phyloP scores from a whole-genome alignment of 1,284 basidiomycete genomes.

The Flammula alnicola region DNA sequence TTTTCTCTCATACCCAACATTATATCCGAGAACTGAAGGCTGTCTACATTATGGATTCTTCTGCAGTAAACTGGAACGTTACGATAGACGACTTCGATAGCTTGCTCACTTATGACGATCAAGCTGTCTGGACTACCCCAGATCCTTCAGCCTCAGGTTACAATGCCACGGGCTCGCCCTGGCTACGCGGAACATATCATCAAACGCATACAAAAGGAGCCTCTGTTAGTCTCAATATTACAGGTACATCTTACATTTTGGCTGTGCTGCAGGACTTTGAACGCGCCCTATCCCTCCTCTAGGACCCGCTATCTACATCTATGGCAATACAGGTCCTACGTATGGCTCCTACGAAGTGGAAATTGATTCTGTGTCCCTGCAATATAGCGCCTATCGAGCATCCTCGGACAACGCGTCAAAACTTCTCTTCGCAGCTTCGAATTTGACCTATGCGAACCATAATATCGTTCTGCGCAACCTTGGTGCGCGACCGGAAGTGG shows the following conservation, averaged over 20 bases:
- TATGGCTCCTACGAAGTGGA: slow-evolving; percentile 44
- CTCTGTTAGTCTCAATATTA: slow-evolving; percentile 42
- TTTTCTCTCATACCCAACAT: too few relatives aligned
- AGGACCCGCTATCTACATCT: slow-evolving; percentile 46
- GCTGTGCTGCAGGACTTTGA: too few relatives aligned
- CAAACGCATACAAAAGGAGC: slow-evolving; percentile 38
- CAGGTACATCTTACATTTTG: slow-evolving; percentile 40
- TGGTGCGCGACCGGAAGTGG: slow-evolving; percentile 31
- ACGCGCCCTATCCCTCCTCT: too few relatives aligned
- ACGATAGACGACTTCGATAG: slow-evolving; percentile 50
- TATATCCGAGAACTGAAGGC: not conserved
- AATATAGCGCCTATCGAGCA: slow-evolving; percentile 28
- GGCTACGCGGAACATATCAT: slow-evolving; percentile 46
- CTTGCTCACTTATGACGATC: slow-evolving; percentile 40
- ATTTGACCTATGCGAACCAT: slow-evolving; percentile 42
- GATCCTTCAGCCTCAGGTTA: slow-evolving; percentile 44
- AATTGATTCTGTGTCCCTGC: slow-evolving; percentile 35
- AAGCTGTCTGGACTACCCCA: slow-evolving; percentile 43
- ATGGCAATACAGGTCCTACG: slow-evolving; percentile 41
- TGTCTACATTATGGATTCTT: slow-evolving; percentile 39
- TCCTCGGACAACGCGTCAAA: slow-evolving; percentile 33
- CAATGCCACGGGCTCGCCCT: slow-evolving; percentile 35
- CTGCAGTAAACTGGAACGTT: slow-evolving; percentile 44
- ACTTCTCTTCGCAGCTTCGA: slow-evolving; percentile 37
- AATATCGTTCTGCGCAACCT: slow-evolving; percentile 41